Evolutionary conservation across 805 yeast genomes (phyloP), one percentile per base, ranked within the genome.

Genomic region (Blastobotrys peoriensis): DNA sequence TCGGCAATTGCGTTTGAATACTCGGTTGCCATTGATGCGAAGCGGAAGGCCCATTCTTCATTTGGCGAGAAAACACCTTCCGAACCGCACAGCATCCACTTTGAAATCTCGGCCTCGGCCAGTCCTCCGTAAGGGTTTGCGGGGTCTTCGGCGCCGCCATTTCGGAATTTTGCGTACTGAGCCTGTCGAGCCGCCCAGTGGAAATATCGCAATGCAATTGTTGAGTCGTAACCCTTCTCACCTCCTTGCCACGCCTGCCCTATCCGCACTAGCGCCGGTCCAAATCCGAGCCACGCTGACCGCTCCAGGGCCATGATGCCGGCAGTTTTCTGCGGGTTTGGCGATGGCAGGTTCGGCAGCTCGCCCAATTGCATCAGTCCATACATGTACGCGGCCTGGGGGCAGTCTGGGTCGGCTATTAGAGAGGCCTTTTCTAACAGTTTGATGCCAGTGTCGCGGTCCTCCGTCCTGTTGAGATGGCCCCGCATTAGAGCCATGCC

Each of bases 61-160:
- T 79, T 79, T 5, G 74, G 71, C 36, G 65, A 64, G 36, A 83
- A 59, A 1, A 76, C 65, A 2, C 71, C 76, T 10, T 70, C 68
- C 2, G 78, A 78, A 2, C 94, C 94, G 0, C 87, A 79, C 9
- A 83, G 69, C 53, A 80, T 78, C 89, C 91, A 83, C 39, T 67
- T 66, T 34, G 67, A 59, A 13, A 69, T 49, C 50, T 66, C 71
- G 37, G 65, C 60, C 41, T 64, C 69, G 1, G 67, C 59, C n/a
- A 55, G 57, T 8, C 71, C 70, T 16, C 40, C 45, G 8, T n/a
- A 3, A n/a, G 10, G 20, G 9, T 17, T 19, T 2, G 40, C 40
- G 8, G 40, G 25, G 8, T 30, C 25, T 18, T 38, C 43, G 5
- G 45, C 48, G 10, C 41, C 47, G 9, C 48, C 49, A 13, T 25